A percentile compares a stretch with the other conserved stretches of the same genome.
Conservation (phyloP, 257 asterid species). For the Solanum sejunctum region DNA sequence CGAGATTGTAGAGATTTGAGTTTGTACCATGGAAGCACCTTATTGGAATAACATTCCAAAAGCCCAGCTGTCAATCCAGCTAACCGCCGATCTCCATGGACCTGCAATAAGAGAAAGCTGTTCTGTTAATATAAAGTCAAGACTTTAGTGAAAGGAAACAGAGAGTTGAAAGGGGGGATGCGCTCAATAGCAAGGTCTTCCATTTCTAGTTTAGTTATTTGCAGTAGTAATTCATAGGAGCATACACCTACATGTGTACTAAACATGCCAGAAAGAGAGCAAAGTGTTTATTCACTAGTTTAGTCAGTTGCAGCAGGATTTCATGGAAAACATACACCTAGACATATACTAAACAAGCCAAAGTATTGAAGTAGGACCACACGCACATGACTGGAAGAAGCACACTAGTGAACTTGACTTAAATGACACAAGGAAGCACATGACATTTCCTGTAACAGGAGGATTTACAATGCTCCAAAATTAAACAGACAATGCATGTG, state of each 20-base stretch:
- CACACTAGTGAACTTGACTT: not conserved
- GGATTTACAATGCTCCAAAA: not conserved
- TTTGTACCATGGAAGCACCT: constrained; percentile 78
- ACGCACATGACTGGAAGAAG: not conserved
- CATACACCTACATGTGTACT: not conserved
- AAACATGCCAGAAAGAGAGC: not conserved
- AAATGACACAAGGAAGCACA: not conserved
- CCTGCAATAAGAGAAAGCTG: constrained; percentile 33
- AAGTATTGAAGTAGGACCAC: not conserved
- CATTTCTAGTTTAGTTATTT: not conserved
- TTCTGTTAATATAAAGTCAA: not conserved
- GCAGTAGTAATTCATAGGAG: not conserved
- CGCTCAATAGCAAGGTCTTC: not conserved
- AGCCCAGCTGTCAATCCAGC: constrained; percentile 37
- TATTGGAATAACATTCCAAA: constrained; percentile 59
- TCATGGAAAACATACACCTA: not conserved
- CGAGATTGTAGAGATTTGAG: not conserved
- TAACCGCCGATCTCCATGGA: constrained; percentile 32
- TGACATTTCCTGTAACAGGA: not conserved
- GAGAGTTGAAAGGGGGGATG: not conserved
- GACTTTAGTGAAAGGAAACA: not conserved
- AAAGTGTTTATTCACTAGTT: not conserved
- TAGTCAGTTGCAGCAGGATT: not conserved
- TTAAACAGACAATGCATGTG: not conserved
- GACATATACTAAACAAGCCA: not conserved